Evolutionary conservation across 1,139 yeast species (phyloP).

Genomic region (Hyphopichia pseudoburtonii): DNA sequence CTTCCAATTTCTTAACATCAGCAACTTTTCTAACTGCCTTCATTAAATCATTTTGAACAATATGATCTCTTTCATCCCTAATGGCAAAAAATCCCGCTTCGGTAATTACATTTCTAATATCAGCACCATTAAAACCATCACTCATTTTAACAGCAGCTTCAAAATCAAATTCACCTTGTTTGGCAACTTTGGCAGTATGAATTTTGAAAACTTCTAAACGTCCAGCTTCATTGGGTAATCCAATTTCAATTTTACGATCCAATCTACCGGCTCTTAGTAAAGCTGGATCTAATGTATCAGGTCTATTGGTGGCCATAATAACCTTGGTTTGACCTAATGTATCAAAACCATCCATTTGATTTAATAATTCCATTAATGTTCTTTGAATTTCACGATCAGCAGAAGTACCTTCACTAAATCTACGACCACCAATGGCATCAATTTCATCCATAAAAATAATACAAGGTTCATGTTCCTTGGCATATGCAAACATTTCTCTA

Average conservation of each 20-base stretch:
- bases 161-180: conserved; percentile 94
- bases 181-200: conserved; percentile 82
- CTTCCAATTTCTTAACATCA: conserved; percentile 96
- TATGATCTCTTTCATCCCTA: conserved; percentile 94
- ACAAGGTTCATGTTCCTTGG: conserved; percentile 98
- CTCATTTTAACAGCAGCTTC: conserved; percentile 98
- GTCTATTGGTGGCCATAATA: conserved; percentile 99
- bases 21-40: conserved; percentile 98
- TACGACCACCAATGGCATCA: conserved; percentile 98
- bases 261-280: conserved; percentile 96
- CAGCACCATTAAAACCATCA: conserved; percentile 99
- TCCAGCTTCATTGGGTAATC: conserved; percentile 95
- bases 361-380: conserved; percentile 94
- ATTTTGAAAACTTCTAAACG: conserved; percentile 93
- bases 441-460: conserved; percentile 99
- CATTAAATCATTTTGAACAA: conserved; percentile 90
- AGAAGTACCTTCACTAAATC: conserved; percentile 97
- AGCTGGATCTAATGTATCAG: conserved; percentile 99
- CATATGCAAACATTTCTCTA: conserved; percentile 98
- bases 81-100: conserved; percentile 99
- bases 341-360: conserved; percentile 99
- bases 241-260: conserved; percentile 95
- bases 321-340: conserved; percentile 96
- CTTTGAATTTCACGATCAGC: conserved; percentile 99
- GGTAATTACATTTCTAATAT: conserved; percentile 95